Evolutionary conservation across 805 yeast species (phyloP).

Genomic region (Isabelozyma rhagii): DNA sequence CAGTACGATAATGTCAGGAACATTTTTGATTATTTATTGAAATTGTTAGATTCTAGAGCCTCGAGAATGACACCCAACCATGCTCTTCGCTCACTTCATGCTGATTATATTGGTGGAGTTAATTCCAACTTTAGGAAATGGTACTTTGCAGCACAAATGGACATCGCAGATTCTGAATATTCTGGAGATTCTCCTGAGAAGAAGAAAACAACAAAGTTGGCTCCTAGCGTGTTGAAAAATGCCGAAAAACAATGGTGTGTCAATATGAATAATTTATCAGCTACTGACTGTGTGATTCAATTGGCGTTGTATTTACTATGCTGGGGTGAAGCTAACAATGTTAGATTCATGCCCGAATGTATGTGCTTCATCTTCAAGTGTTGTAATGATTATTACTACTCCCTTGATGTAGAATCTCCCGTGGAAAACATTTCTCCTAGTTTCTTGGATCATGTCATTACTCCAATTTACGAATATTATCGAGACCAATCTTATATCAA

Average conservation of each 20-base stretch:
- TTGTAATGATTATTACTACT: constrained; percentile 63
- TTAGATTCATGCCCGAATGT: constrained; percentile 88
- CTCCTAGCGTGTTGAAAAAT: constrained; percentile 29
- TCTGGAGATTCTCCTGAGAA: constrained; percentile 23
- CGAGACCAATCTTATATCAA: constrained; percentile 51
- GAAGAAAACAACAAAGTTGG: constrained; percentile 13
- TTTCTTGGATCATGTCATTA: constrained; percentile 65
- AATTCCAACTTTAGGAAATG: constrained; percentile 69
- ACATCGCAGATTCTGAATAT: constrained; percentile 50
- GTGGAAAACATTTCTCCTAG: constrained; percentile 29
- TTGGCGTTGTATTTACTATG: constrained; percentile 66
- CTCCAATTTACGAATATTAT: constrained; percentile 68
- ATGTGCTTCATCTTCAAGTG: constrained; percentile 81
- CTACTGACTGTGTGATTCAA: constrained; percentile 59
- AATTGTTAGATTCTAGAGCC: constrained; percentile 64
- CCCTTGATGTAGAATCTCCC: constrained; percentile 34
- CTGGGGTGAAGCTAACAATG: constrained; percentile 90
- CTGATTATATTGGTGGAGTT: constrained; percentile 72
- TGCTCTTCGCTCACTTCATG: constrained; percentile 62
- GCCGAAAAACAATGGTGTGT: constrained; percentile 50
- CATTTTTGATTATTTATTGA: constrained; percentile 64
- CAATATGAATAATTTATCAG: constrained; percentile 47
- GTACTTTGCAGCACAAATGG: constrained; percentile 75
- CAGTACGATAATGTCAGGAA: constrained; percentile 64
- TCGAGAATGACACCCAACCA: constrained; percentile 55